phyloP scores from a whole-genome alignment of 176 grass and related monocot genomes.

The Carex parvula region DNA sequence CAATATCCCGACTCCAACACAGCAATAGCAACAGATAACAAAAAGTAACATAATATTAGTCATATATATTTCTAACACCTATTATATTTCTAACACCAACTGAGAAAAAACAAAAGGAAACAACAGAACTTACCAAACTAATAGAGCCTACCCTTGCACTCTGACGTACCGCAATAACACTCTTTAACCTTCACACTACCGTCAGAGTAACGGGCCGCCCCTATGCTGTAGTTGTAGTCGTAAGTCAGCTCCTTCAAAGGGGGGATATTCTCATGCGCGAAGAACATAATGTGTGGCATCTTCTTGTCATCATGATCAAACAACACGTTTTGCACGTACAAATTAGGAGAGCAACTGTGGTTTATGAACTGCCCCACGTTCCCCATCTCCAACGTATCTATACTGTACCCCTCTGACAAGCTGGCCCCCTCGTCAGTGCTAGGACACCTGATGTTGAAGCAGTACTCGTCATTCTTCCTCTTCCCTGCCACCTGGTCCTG shows the following conservation, averaged over 20 bases:
- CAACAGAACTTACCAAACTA: neutral
- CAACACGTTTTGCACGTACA: conserved; percentile 47
- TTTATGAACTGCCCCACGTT: conserved; percentile 57
- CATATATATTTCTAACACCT: too few species aligned
- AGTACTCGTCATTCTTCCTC: conserved; percentile 45
- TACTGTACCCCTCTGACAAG: conserved; percentile 12
- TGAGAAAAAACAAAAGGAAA: neutral
- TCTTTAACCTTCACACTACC: too few species aligned
- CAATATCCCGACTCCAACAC: neutral
- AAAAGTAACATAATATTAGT: too few species aligned
- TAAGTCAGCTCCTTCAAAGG: conserved; percentile 49
- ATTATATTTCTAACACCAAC: too few species aligned
- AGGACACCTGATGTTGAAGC: conserved; percentile 33
- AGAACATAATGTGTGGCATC: conserved; percentile 54
- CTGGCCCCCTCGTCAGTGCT: conserved; percentile 23
- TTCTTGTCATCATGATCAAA: conserved; percentile 54
- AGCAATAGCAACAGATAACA: neutral
- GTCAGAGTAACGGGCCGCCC: too few species aligned
- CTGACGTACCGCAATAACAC: too few species aligned
- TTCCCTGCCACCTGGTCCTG: conserved; percentile 39
- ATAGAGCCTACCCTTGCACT: conserved; percentile 11
- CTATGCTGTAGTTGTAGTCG: conserved; percentile 38
- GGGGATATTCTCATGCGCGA: conserved; percentile 44
- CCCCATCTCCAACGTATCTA: conserved; percentile 23
- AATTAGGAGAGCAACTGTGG: conserved; percentile 52